Base-by-base conservation (phyloP, 1,284 basidiomycete species). In the Heterobasidion occidentale region DNA sequence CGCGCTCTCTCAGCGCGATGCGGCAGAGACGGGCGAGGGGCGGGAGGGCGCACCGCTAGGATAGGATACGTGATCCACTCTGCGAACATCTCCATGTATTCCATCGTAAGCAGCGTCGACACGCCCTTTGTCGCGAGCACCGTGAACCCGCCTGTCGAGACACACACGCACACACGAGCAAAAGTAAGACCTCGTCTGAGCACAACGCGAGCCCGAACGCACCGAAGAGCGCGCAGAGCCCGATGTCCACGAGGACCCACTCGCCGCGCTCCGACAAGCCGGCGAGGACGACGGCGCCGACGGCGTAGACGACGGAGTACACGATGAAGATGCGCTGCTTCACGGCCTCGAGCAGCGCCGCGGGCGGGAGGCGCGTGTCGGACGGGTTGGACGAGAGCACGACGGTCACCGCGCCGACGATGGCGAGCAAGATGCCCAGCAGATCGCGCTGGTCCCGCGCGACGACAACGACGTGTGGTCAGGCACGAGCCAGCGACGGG, bases 111-210 rank as follows among this genome's bases (percentile, higher is more conserved):
- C 36, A 99, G 75, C 1, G 90, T 92, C 12, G 93, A 95, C 44
- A 97, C 72, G 1, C 91, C 95, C 67, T 99, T 98, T 1, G 96
- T 98, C 0, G 92, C 86, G 3, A 99, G 76, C 0, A 98, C 95
- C 1, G 95, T 98, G 69, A 95, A 98, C 5, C 93, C 95, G 33
- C 94, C 93, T 88, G 59, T 36, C 15, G 17, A 49, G 15, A 17
- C 27, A 19, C 27, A 3, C 33, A 3, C 27, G 27, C 27, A 3
- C 36, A n/a, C n/a, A n/a, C n/a, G n/a, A n/a, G 34, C 19, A 19
- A 35, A 36, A 14, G 27, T 11, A 38, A 51, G 35, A 11, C 33
- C 6, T 36, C 50, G 36, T 36, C n/a, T 15, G 12, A 11, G 8
- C 27, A 8, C 3, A 47, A 33, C 7, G 12, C 46, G 27, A 47